phyloP scores from a whole-genome alignment of 2,329 filamentous ascomycete species.

The Fusarium sororula region DNA sequence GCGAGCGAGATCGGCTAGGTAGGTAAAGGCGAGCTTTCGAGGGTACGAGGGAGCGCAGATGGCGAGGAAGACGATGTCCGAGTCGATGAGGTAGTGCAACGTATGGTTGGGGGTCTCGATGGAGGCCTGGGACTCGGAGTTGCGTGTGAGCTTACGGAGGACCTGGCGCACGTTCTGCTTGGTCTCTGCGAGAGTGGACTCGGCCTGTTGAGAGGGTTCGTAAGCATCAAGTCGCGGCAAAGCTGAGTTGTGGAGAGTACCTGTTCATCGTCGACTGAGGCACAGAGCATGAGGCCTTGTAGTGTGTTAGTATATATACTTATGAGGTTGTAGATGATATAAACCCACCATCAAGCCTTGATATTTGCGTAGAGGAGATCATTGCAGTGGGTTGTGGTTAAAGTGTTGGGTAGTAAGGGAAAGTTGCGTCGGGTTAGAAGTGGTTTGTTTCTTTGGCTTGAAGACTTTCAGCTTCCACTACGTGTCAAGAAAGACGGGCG shows the following conservation, averaged over 20 bases:
- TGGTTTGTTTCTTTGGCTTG: constrained; percentile 16
- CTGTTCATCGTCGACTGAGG: constrained; percentile 91
- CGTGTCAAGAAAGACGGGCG: constrained; percentile 41
- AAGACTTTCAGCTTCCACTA: constrained; percentile 20
- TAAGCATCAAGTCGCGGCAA: background rate
- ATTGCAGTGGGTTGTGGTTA: constrained; percentile 54
- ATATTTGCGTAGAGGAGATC: constrained; percentile 95
- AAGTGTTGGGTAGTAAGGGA: background rate
- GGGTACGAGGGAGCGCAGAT: constrained; percentile 95
- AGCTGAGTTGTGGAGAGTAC: constrained; percentile 52
- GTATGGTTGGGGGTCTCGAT: constrained; percentile 87
- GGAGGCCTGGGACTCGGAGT: constrained; percentile 88
- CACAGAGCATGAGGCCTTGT: constrained; percentile 90
- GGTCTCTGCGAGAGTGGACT: constrained; percentile 82
- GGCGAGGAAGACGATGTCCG: constrained; percentile 88
- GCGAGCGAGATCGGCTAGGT: constrained; percentile 88
- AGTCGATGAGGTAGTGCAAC: constrained; percentile 88
- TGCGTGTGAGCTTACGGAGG: constrained; percentile 86
- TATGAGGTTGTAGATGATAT: background rate
- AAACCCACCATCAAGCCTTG: constrained; percentile 82
- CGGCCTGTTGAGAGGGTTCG: constrained; percentile 54
- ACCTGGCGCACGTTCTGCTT: constrained; percentile 92
- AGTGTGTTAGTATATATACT: constrained; percentile 26
- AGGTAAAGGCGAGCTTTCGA: constrained; percentile 97
- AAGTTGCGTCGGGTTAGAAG: constrained; percentile 4